phyloP scores from a whole-genome alignment of 2,329 filamentous ascomycete species.

The Parastagonospora nodorum region DNA sequence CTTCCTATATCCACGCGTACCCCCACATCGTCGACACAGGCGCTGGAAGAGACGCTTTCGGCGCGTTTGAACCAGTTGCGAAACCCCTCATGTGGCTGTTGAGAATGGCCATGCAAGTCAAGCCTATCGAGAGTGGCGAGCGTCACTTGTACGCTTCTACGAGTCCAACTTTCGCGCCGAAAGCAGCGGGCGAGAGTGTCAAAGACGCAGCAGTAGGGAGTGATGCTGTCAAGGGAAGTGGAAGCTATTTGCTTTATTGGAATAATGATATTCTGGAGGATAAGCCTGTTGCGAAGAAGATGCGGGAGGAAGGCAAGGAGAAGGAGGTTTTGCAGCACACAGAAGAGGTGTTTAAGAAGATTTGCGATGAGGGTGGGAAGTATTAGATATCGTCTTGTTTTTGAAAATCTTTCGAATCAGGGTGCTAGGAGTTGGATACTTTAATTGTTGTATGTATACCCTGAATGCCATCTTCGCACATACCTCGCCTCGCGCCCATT shows the following conservation, averaged over 20 bases:
- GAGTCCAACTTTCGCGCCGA: conserved; percentile 28
- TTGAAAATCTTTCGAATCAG: background rate
- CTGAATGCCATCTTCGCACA: too few species aligned
- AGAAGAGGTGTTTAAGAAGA: conserved; percentile 36
- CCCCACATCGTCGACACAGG: conserved; percentile 33
- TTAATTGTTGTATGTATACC: too few species aligned
- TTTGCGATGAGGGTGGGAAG: conserved; percentile 27
- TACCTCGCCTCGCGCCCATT: too few species aligned
- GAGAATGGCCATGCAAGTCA: conserved; percentile 24
- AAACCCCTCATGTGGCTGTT: conserved; percentile 11
- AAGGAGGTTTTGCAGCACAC: conserved; percentile 40
- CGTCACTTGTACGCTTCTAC: conserved; percentile 40
- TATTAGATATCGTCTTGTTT: conserved; percentile 13
- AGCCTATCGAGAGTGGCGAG: conserved; percentile 37
- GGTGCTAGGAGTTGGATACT: background rate
- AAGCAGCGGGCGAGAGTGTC: conserved; percentile 7
- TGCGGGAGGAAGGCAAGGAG: conserved; percentile 29
- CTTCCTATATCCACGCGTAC: conserved; percentile 35
- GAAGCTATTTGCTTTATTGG: conserved; percentile 33
- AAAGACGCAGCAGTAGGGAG: conserved; percentile 22
- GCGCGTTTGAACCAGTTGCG: conserved; percentile 5
- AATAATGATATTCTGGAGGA: conserved; percentile 24
- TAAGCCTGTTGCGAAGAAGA: conserved; percentile 16
- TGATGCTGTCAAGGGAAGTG: conserved; percentile 31
- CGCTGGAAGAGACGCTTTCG: conserved; percentile 13